These are phyloP conservation scores for Aspergillus nanangensis DNA, from an alignment of 495 filamentous ascomycete species.

Conservation along the genomic window DNA sequence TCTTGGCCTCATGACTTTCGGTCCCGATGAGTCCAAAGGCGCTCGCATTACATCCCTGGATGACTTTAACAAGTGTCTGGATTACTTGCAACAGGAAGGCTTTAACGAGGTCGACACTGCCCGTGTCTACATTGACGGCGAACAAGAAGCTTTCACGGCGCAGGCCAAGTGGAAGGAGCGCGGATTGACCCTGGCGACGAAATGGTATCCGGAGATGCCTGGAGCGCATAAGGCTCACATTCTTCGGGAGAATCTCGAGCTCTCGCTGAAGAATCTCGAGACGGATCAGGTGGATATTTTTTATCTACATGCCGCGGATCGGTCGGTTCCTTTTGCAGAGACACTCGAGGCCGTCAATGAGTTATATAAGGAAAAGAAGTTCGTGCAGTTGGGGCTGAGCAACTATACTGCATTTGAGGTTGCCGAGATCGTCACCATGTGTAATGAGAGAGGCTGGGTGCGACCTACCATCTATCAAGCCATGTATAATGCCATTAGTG, in stretches of 20 bases:
- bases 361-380: constrained; percentile 83
- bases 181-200: constrained; percentile 81
- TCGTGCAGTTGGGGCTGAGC: constrained; percentile 72
- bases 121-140: constrained; percentile 64
- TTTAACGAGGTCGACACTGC: constrained; percentile 82
- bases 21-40: constrained; percentile 46
- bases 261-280: constrained; percentile 64
- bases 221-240: constrained; percentile 57
- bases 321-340: constrained; percentile 70
- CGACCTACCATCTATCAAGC: constrained; percentile 62
- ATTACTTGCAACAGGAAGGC: constrained; percentile 65
- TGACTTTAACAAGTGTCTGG: constrained; percentile 61
- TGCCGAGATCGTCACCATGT: constrained; percentile 78
- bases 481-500: constrained; percentile 60
- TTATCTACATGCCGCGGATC: constrained; percentile 84
- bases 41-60: constrained; percentile 65
- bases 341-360: constrained; percentile 74
- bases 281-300: constrained; percentile 80
- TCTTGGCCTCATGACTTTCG: constrained; percentile 61
- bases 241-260: constrained; percentile 58
- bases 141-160: constrained; percentile 79
- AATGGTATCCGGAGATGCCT: constrained; percentile 60
- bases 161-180: constrained; percentile 75
- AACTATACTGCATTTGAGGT: constrained; percentile 92
- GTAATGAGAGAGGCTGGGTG: constrained; percentile 69